Base-by-base conservation (phyloP, 2,329 filamentous ascomycete species). In the Aspergillus quadricinctus region DNA sequence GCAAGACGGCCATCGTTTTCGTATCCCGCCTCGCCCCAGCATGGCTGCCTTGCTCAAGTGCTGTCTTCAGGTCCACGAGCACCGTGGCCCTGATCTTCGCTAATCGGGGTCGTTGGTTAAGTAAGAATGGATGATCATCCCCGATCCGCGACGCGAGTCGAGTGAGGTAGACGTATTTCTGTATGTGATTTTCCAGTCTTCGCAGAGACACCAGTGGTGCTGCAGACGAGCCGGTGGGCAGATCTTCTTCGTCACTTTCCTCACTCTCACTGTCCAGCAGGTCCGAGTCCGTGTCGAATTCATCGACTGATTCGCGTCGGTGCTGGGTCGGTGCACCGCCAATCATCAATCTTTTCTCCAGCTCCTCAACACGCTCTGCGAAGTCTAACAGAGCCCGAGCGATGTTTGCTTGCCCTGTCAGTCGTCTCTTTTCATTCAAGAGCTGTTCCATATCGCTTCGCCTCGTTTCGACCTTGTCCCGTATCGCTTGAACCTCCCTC, bases 401-500 rank as follows among this genome's bases (percentile, higher is more conserved):
- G 10, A 83, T 62, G 63, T 88, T 84, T 45, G 93, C 86, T 51
- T 86, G 79, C 11, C 76, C 74, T 56, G 85, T 80, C 4, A 92
- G 81, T n/a, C 67, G 75, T 59, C 80, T 82, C 68, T 92, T 83
- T 72, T 95, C 86, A n/a, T 77, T 72, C 54, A 90, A 78, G 52
- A 92, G 73, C 3, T 69, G 72, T 40, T 79, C 78, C 1, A 92
- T 83, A 64, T 93, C 87, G 21, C 74, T 73, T 25, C 83, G 84
- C 60, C 88, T 81, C 57, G 82, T 80, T 7, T 79, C 77, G 0
- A 97, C 89, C 19, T 81, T 82, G 9, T 76, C 78, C 68, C 85
- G 86, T 50, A 97, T 81, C 50, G 87, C 86, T 61, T 90, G 87
- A 0, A 97, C 84, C 52, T 94, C 91, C 61, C 92, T 83, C 58